A percentile compares a stretch with the other conserved stretches of the same genome.
Evolutionary conservation across 306 rosid species (phyloP).

Genomic region (Canavalia gladiata): DNA sequence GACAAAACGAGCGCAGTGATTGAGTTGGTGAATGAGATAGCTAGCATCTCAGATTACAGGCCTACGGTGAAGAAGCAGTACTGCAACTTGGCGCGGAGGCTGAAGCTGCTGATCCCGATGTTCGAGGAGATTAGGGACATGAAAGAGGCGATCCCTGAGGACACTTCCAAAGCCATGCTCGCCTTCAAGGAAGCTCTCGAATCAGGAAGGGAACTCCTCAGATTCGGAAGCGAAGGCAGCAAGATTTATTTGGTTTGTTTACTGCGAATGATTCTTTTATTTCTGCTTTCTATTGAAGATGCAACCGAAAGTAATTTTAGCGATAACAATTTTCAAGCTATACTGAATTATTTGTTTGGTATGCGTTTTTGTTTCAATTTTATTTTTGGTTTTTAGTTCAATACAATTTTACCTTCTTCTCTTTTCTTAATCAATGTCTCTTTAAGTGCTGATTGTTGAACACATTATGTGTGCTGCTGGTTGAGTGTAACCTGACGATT

Average conservation of each 20-base stretch:
- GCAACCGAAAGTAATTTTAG: conserved; percentile 19
- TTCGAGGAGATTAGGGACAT: conserved; percentile 90
- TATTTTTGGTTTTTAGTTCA: not conserved
- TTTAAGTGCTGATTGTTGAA: conserved; percentile 39
- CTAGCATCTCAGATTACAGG: conserved; percentile 83
- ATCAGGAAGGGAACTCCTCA: conserved; percentile 78
- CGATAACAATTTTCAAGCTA: not conserved
- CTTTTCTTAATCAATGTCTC: not conserved
- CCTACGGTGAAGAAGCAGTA: conserved; percentile 86
- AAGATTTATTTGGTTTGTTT: conserved; percentile 90
- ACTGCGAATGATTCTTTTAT: not conserved
- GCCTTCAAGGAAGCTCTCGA: conserved; percentile 69
- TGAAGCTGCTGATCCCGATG: conserved; percentile 90
- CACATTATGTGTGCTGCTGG: conserved; percentile 12
- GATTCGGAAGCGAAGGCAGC: conserved; percentile 85
- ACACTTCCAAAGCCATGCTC: conserved; percentile 65
- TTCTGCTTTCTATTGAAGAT: conserved; percentile 20
- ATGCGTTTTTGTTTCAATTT: not conserved
- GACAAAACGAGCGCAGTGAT: conserved; percentile 66
- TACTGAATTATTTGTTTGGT: not conserved
- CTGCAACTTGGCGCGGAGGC: conserved; percentile 84
- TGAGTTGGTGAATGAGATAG: conserved; percentile 72
- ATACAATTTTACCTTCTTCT: not conserved
- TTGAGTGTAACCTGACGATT: conserved; percentile 21
- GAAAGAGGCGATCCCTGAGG: conserved; percentile 57